Evolutionary conservation across 352 stramenopile species (phyloP).

Genomic region (Globisporangium ultimum): DNA sequence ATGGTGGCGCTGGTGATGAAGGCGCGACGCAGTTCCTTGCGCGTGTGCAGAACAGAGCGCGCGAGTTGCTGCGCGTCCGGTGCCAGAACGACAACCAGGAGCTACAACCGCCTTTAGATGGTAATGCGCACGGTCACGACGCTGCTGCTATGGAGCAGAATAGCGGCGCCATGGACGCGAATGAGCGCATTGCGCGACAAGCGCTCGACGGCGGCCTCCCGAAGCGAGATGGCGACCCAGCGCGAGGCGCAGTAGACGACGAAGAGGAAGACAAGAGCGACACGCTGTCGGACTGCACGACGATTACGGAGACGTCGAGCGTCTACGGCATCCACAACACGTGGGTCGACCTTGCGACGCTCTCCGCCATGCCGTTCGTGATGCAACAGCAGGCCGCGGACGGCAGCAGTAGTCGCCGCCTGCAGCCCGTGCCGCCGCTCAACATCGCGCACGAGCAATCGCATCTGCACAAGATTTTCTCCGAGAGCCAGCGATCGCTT

Average conservation of each 20-base stretch:
- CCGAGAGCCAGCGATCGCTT: constrained; percentile 66
- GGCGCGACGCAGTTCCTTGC: constrained; percentile 17
- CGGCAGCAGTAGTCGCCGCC: constrained; percentile 20
- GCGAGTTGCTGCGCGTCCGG: constrained; percentile 25
- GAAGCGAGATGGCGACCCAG: constrained; percentile 2
- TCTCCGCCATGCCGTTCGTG: constrained; percentile 76
- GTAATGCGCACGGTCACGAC: neutral
- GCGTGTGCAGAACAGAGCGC: constrained; percentile 22
- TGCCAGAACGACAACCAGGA: constrained; percentile 13
- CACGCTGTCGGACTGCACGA: constrained; percentile 74
- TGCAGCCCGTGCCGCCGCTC: constrained; percentile 61
- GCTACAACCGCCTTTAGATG: neutral
- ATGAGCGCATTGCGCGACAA: constrained; percentile 55
- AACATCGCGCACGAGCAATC: constrained; percentile 67
- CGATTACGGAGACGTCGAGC: constrained; percentile 62
- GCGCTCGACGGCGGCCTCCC: constrained; percentile 38
- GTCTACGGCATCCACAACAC: constrained; percentile 78
- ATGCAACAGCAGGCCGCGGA: constrained; percentile 23
- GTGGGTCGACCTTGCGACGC: constrained; percentile 72
- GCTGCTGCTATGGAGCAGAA: constrained; percentile 10
- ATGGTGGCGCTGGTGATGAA: neutral
- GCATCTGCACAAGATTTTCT: constrained; percentile 72
- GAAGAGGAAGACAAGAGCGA: constrained; percentile 73
- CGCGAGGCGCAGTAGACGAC: neutral
- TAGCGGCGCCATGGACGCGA: constrained; percentile 31